Evolutionary conservation across 176 grass and related monocot species (phyloP).

Genomic region (Poa pratensis): DNA sequence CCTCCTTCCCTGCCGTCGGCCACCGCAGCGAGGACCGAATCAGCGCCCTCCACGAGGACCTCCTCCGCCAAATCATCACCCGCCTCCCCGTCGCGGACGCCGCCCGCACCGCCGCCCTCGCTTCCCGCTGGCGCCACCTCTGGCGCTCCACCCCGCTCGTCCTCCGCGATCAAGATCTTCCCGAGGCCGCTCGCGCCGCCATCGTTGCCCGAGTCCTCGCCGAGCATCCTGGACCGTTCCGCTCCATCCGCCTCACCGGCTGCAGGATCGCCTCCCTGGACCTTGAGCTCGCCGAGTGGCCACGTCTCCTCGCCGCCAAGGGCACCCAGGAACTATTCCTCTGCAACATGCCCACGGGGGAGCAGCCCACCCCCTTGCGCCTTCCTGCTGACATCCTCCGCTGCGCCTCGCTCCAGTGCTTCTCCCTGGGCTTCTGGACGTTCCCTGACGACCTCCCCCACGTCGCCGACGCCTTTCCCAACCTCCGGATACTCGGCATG

Average conservation of each 20-base stretch:
- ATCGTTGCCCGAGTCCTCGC: background rate
- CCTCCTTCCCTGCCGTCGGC: background rate
- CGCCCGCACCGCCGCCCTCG: background rate
- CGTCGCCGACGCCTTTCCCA: background rate
- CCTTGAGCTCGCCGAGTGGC: background rate
- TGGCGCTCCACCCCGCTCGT: background rate
- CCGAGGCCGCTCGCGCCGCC: background rate
- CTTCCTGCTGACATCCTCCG: background rate
- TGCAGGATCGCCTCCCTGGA: background rate
- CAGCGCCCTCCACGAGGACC: background rate
- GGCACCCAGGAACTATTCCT: background rate
- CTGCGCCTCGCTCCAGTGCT: background rate
- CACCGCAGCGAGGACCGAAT: background rate
- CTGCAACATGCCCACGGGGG: background rate
- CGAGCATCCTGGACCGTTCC: background rate
- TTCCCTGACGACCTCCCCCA: background rate
- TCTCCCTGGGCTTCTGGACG: background rate
- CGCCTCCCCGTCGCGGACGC: background rate
- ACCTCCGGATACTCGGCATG: slow-evolving; percentile 23
- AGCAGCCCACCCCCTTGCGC: too few relatives aligned
- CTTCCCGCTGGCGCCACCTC: background rate
- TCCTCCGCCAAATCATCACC: background rate
- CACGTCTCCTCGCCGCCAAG: background rate
- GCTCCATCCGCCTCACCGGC: background rate
- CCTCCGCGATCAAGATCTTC: background rate